Evolutionary conservation across 129 eudicot species (phyloP), one percentile per base, ranked within the genome.

Genomic region (Flaveria ramosissima): DNA sequence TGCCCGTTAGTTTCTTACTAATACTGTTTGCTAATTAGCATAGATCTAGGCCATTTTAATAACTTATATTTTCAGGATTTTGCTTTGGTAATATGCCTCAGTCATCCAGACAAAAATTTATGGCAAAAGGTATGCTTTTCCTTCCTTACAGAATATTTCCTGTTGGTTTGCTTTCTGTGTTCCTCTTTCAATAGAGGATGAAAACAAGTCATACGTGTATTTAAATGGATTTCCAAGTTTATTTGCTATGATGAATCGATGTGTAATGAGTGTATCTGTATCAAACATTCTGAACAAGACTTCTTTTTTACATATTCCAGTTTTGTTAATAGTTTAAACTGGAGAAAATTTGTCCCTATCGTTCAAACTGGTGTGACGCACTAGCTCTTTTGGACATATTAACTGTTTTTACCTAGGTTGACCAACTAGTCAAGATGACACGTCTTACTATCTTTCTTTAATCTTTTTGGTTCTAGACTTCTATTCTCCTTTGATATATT

Each of bases 101-200:
- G 84, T 88, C 97, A 36, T 70, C 98, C 84, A 82, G 83, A 84
- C 89, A 90, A 81, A 90, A 82, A 82, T 71, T 88, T 88, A 86
- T 85, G 82, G 89, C 89, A 69, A 93, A 93, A 93, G 98, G 98
- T 93, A 90, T 90, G 92, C 81, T 77, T 72, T 84, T 51, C 14
- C 32, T 67, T 59, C 72, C 47, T 75, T 10, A 15, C 16, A 39
- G n/a, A 9, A 52, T 67, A 12, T n/a, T 55, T 46, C 32, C n/a
- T 21, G 64, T 36, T 52, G 59, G 17, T 51, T 55, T 48, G 67
- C 30, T 24, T 67, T 55, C 3, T 23, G 9, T 67, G 81, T 68
- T 77, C 17, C 27, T 36, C 56, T 66, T 77, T 68, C 73, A 77
- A 21, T 7, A 41, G 74, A 65, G 36, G 21, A 65, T 50, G 55